Percentiles rank a stretch among this genome's conserved stretches.
Conservation (phyloP, 192 early-diverging fungal genomes). For the Paraglomus brasilianum region DNA sequence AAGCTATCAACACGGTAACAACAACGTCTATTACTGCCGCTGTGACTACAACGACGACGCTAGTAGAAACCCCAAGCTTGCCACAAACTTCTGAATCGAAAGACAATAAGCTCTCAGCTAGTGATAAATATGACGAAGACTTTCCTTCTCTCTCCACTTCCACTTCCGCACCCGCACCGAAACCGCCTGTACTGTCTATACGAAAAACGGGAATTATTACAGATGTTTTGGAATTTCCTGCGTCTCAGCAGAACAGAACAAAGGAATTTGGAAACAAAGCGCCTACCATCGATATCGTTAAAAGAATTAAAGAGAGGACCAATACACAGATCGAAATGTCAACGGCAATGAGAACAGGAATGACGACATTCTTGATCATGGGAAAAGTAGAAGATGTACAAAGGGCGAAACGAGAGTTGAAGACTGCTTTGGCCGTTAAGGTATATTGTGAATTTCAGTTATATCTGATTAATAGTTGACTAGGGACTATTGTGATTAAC, state of each 20-base stretch:
- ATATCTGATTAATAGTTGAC: background rate
- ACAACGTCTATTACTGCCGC: background rate
- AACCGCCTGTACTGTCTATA: background rate
- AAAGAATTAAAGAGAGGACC: constrained; percentile 61
- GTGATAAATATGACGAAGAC: constrained; percentile 5
- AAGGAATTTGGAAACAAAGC: constrained; percentile 32
- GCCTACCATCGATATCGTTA: constrained; percentile 55
- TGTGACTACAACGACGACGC: background rate
- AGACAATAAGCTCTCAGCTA: background rate
- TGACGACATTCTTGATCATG: constrained; percentile 81
- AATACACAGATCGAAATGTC: constrained; percentile 83
- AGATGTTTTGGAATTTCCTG: constrained; percentile 25
- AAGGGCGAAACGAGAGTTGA: constrained; percentile 75
- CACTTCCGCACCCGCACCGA: background rate
- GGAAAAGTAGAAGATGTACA: constrained; percentile 78
- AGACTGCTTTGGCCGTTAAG: constrained; percentile 68
- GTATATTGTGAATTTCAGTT: constrained; percentile 33
- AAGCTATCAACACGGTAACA: background rate
- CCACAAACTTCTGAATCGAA: background rate
- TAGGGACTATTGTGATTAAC: background rate
- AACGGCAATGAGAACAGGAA: constrained; percentile 65
- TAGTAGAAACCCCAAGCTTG: background rate
- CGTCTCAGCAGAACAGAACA: constrained; percentile 26
- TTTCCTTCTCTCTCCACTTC: constrained; percentile 21
- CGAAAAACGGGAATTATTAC: constrained; percentile 9